These are phyloP conservation scores for Gregarina niphandrodes DNA, from an alignment of 169 alveolate species.

Conservation along the genomic window DNA sequence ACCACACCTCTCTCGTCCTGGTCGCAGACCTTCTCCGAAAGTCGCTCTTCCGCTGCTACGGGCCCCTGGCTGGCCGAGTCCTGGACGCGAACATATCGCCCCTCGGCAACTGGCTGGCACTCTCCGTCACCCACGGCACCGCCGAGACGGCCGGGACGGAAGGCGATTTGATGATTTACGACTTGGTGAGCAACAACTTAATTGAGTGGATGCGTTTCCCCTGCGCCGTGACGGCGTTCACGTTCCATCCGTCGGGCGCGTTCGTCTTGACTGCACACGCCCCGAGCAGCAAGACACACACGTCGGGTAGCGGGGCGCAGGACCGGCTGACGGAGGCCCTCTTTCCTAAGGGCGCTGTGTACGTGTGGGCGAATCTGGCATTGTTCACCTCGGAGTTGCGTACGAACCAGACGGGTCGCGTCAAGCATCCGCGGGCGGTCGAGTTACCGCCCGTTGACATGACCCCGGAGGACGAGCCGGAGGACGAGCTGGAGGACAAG, in stretches of 20 bases:
- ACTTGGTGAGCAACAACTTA: slow-evolving; percentile 7
- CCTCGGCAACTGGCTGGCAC: slow-evolving; percentile 10
- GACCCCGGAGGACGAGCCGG: too few species aligned
- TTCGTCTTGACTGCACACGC: slow-evolving; percentile 14
- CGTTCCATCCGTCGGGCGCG: slow-evolving; percentile 13
- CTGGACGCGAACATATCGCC: slow-evolving; percentile 9
- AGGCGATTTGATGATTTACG: slow-evolving; percentile 8
- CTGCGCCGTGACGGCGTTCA: slow-evolving; percentile 6
- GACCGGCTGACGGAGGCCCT: too few species aligned
- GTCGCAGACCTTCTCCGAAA: background rate
- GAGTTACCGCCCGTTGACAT: too few species aligned
- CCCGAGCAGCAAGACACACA: too few species aligned
- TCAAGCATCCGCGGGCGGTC: too few species aligned
- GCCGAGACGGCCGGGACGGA: too few species aligned
- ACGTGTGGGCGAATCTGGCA: too few species aligned
- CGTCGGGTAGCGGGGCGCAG: too few species aligned
- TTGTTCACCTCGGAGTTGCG: too few species aligned
- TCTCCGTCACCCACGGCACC: slow-evolving; percentile 6
- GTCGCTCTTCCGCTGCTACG: slow-evolving; percentile 8
- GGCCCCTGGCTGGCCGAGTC: slow-evolving; percentile 1
- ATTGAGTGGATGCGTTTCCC: slow-evolving; percentile 16
- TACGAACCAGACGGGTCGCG: too few species aligned
- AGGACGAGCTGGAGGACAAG: too few species aligned
- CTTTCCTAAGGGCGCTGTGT: too few species aligned
- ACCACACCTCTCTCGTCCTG: slow-evolving; percentile 4